Percentiles rank a stretch among this genome's conserved stretches.
Evolutionary conservation across 2,329 filamentous ascomycete genomes (phyloP).

Genomic region (Xylariaceae sp.): DNA sequence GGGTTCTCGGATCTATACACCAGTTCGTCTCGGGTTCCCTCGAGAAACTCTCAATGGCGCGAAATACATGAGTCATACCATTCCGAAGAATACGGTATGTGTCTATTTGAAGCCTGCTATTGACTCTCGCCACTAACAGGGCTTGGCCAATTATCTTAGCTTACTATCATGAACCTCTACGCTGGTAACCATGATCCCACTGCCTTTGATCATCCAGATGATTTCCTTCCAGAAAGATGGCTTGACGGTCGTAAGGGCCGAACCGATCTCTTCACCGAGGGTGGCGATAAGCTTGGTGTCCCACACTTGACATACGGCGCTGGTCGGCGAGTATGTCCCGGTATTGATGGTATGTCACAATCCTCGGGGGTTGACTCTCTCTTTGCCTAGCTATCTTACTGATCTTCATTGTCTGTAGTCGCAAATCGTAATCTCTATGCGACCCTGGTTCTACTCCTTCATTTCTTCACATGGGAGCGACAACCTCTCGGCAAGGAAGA

Average conservation of each 20-base stretch:
- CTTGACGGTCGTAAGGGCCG: background rate
- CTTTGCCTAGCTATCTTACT: no score
- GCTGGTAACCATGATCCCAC: background rate
- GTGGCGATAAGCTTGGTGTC: background rate
- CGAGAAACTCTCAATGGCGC: background rate
- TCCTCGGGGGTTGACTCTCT: no score
- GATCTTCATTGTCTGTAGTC: background rate
- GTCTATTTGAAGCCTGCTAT: no score
- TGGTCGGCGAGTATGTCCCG: background rate
- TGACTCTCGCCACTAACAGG: no score
- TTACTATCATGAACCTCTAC: background rate
- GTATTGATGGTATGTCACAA: background rate
- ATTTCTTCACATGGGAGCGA: slow-evolving; percentile 1
- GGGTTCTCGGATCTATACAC: background rate
- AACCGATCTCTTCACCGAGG: background rate
- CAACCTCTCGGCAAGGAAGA: background rate
- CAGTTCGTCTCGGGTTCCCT: background rate
- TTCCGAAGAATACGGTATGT: background rate
- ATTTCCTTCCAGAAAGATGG: background rate
- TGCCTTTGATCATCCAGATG: background rate
- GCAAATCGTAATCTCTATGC: background rate
- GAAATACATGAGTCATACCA: background rate
- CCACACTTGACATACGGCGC: background rate
- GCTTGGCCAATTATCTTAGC: no score
- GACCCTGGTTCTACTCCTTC: background rate